Evolutionary conservation across 2,329 filamentous ascomycete genomes (phyloP).

Genomic region (Paracoccidioides lutzii): DNA sequence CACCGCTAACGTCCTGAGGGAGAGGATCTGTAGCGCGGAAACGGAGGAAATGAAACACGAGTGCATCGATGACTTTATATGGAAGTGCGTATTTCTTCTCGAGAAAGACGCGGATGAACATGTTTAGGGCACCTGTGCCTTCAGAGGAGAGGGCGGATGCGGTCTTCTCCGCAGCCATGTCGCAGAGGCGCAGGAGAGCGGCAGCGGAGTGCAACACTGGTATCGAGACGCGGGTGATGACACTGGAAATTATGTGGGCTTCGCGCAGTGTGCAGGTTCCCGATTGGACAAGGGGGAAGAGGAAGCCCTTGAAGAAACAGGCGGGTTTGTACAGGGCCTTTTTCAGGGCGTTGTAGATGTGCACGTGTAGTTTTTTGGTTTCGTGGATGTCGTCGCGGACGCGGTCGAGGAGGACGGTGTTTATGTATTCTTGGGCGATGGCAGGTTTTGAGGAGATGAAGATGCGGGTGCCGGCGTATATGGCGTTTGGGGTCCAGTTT

Average conservation of each 20-base stretch:
- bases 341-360: conserved; percentile 87
- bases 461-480: conserved; percentile 80
- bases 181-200: conserved; percentile 80
- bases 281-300: conserved; percentile 76
- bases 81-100: conserved; percentile 97
- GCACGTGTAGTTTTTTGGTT: conserved; percentile 87
- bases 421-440: conserved; percentile 72
- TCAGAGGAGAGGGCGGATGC: conserved; percentile 57
- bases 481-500: conserved; percentile 62
- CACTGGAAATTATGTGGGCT: conserved; percentile 79
- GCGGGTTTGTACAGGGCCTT: conserved; percentile 87
- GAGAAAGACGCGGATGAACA: conserved; percentile 83
- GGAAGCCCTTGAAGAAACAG: conserved; percentile 90
- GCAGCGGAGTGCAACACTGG: conserved; percentile 87
- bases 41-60: conserved; percentile 93
- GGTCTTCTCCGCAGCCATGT: conserved; percentile 85
- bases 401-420: conserved; percentile 72
- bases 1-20: conserved; percentile 34
- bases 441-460: conserved; percentile 76
- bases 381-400: conserved; percentile 93
- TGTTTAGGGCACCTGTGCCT: conserved; percentile 80
- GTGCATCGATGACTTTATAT: conserved; percentile 82
- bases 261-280: conserved; percentile 87
- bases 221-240: conserved; percentile 71
- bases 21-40: conserved; percentile 61